phyloP scores from a whole-genome alignment of 371 early-diverging fungal species.

The Mucor piriformis region DNA sequence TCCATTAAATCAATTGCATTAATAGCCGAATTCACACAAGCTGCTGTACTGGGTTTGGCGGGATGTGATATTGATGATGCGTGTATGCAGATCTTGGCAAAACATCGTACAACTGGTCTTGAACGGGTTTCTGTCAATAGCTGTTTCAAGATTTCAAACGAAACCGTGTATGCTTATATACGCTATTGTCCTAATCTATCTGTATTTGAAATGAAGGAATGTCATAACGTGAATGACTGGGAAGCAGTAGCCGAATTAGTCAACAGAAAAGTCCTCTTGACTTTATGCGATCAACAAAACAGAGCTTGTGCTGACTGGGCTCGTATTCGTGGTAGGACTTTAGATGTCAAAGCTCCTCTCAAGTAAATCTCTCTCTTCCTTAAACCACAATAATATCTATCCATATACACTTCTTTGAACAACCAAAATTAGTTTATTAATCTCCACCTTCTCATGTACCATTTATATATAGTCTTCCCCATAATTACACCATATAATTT shows the following conservation, averaged over 20 bases:
- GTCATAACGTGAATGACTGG: conserved; percentile 50
- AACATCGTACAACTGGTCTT: conserved; percentile 37
- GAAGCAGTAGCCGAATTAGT: conserved; percentile 41
- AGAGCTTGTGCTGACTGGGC: conserved; percentile 43
- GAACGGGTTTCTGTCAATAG: conserved; percentile 62
- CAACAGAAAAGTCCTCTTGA: conserved; percentile 40
- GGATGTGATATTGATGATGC: conserved; percentile 62
- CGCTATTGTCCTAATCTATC: conserved; percentile 55
- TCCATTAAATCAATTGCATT: conserved; percentile 50
- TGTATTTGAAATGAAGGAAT: conserved; percentile 65
- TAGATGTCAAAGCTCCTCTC: conserved; percentile 35
- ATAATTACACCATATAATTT: too few relatives aligned
- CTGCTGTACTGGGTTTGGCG: conserved; percentile 57
- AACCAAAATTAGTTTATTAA: too few relatives aligned
- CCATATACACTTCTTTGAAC: not conserved
- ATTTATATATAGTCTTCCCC: not conserved
- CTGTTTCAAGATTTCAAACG: conserved; percentile 53
- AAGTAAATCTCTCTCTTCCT: conserved; percentile 15
- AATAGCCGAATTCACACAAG: conserved; percentile 53
- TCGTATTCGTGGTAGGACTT: conserved; percentile 20
- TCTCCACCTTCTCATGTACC: too few relatives aligned
- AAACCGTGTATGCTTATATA: conserved; percentile 49
- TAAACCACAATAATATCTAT: not conserved
- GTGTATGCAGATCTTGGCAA: conserved; percentile 51
- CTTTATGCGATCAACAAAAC: conserved; percentile 47